Percentiles rank a stretch among this genome's conserved stretches.
Conservation (phyloP, 169 alveolate species). For the Plasmodium berghei region DNA sequence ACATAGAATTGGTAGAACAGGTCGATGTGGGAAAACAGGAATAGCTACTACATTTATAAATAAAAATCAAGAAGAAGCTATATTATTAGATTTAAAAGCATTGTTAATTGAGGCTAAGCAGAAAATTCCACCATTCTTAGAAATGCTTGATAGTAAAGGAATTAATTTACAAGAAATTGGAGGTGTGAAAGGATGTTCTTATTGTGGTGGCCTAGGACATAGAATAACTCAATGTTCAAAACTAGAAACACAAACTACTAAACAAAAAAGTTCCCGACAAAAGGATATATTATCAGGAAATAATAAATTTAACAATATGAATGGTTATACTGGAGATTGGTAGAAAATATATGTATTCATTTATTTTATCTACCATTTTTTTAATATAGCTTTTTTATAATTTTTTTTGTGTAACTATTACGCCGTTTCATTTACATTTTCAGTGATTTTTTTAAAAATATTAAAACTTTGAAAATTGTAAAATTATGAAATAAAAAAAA, state of each 20-base stretch:
- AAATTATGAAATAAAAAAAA: no score
- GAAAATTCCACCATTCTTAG: constrained; percentile 90
- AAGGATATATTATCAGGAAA: constrained; percentile 53
- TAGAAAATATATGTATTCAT: background rate
- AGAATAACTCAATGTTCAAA: constrained; percentile 93
- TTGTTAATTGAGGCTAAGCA: constrained; percentile 93
- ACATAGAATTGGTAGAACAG: constrained; percentile 99
- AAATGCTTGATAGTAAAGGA: constrained; percentile 87
- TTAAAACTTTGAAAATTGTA: no score
- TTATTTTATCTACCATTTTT: no score
- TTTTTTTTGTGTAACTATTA: no score
- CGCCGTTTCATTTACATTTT: no score
- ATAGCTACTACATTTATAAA: constrained; percentile 95
- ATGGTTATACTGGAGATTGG: constrained; percentile 77
- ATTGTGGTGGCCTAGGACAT: constrained; percentile 95
- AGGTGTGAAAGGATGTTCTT: constrained; percentile 94
- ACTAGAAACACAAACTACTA: constrained; percentile 81
- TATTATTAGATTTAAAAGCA: constrained; percentile 91
- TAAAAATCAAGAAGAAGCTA: constrained; percentile 85
- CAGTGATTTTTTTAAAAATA: no score
- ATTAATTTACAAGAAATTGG: constrained; percentile 88
- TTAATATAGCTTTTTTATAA: no score
- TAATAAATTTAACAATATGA: constrained; percentile 50
- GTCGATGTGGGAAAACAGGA: constrained; percentile 97
- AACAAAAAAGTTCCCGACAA: constrained; percentile 24